Percentiles rank a stretch among this genome's conserved stretches.
phyloP scores from a whole-genome alignment of 441 rosid genomes.

The Sinapis alba region DNA sequence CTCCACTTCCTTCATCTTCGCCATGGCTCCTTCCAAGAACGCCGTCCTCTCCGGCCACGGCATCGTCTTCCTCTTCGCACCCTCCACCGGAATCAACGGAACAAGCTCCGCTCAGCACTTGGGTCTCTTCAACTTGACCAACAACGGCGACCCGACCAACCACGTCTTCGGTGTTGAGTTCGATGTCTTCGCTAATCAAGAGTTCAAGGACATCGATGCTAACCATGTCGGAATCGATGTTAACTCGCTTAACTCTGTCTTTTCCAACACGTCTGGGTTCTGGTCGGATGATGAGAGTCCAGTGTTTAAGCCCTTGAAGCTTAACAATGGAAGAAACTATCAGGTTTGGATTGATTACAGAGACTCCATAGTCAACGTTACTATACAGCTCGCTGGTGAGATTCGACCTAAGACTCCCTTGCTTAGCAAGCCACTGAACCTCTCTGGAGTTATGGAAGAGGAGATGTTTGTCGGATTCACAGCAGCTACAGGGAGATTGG shows the following conservation, averaged over 20 bases:
- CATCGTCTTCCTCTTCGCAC: constrained; percentile 62
- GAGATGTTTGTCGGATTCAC: constrained; percentile 80
- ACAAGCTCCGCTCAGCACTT: constrained; percentile 54
- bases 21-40: constrained; percentile 60
- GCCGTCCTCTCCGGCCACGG: constrained; percentile 63
- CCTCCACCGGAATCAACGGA: constrained; percentile 46
- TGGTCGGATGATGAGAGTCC: constrained; percentile 40
- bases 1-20: constrained; percentile 74
- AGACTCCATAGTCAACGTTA: constrained; percentile 51
- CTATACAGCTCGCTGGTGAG: constrained; percentile 51
- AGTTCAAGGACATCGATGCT: constrained; percentile 52
- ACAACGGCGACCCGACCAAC: constrained; percentile 43
- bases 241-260: constrained; percentile 56
- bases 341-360: constrained; percentile 75
- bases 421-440: constrained; percentile 47
- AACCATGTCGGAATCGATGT: constrained; percentile 72
- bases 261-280: constrained; percentile 49
- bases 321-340: constrained; percentile 66
- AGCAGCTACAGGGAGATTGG: constrained; percentile 60
- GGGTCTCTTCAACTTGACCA: constrained; percentile 59
- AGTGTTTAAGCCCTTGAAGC: constrained; percentile 46
- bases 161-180: constrained; percentile 66
- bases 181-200: constrained; percentile 58
- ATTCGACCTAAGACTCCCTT: constrained; percentile 49
- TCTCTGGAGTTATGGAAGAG: constrained; percentile 58